Base-by-base conservation (phyloP, 495 filamentous ascomycete species). In the Rhypophila decipiens region DNA sequence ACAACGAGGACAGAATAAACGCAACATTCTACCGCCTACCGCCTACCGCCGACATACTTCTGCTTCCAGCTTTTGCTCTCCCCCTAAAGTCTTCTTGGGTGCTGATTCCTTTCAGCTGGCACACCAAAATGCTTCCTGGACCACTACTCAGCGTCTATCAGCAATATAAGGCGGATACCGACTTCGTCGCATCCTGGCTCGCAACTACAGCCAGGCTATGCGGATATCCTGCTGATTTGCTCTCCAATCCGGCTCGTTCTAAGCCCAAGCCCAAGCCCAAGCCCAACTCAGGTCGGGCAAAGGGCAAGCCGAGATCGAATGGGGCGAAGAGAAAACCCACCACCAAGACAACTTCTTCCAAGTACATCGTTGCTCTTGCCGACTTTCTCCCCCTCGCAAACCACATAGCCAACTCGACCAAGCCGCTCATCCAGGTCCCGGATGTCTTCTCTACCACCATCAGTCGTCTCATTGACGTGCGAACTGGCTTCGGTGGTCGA, bases 121-220 rank as follows among this genome's bases (percentile, higher is more conserved):
- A 37, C 3, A 37, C 5, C 40, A 27, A 42, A 13, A 69, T 71
- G 68, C 36, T 61, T 11, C 63, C 65, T 5, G 20, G 39, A 10
- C 62, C 56, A 38, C 56, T 76, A 11, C 52, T 64, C 46, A 66
- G 64, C 42, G 67, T 56, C 24, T 76, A 75, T 52, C 55, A 54
- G 12, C 64, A 63, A 46, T 79, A 78, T 52, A 78, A 77, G 51
- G 54, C 57, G 24, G 75, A 79, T 47, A 75, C 71, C 10, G 60
- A 72, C 43, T 53, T 49, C 1, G 66, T 77, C 36, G 73, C 73
- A 36, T 63, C 65, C 19, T 77, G 73, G 74, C 70, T 77, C 29
- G 71, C 72, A 2, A 57, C 66, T 19, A 72, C 65, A 20, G 74
- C 73, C 42, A 68, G 58, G 39, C 53, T 68, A 44, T 60, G 42